Conservation (phyloP, 2,329 filamentous ascomycete species). For the Hypoxylon sp. region DNA sequence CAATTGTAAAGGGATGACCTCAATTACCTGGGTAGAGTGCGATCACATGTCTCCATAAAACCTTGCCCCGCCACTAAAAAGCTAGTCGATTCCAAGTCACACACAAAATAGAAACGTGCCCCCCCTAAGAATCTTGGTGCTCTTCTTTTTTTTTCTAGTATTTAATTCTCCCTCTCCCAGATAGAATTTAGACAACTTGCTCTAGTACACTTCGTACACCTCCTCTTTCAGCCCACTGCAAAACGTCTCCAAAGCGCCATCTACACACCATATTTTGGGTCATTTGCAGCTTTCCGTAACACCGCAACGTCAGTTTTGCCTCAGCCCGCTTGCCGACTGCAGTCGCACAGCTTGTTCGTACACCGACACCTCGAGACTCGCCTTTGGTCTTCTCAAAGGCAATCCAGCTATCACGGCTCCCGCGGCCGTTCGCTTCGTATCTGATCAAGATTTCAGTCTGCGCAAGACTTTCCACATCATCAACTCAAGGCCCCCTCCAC, state of each 20-base stretch:
- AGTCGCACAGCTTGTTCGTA: slow-evolving; percentile 21
- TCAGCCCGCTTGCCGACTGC: background rate
- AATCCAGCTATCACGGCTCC: slow-evolving; percentile 69
- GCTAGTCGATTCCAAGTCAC: slow-evolving; percentile 29
- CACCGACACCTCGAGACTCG: slow-evolving; percentile 51
- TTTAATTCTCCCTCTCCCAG: slow-evolving; percentile 3
- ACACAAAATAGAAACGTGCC: slow-evolving; percentile 31
- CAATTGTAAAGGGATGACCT: slow-evolving; percentile 3
- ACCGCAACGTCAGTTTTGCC: slow-evolving; percentile 12
- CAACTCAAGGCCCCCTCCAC: slow-evolving; percentile 72
- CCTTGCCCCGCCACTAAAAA: slow-evolving; percentile 32
- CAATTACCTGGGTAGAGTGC: slow-evolving; percentile 1
- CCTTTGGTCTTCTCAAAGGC: slow-evolving; percentile 79
- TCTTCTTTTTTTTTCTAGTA: slow-evolving; percentile 14
- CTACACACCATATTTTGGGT: slow-evolving; percentile 9
- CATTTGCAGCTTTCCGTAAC: background rate
- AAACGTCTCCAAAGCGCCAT: slow-evolving; percentile 8
- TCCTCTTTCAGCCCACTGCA: slow-evolving; percentile 8
- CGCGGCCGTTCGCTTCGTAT: slow-evolving; percentile 70
- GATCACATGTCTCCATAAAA: slow-evolving; percentile 45
- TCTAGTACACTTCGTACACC: background rate
- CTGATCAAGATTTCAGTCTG: slow-evolving; percentile 77
- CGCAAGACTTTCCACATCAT: slow-evolving; percentile 74
- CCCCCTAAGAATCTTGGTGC: slow-evolving; percentile 21
- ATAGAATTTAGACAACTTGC: background rate